Conservation (phyloP, 1,139 yeast genomes). For the Groenewaldozyma auringiensis region DNA sequence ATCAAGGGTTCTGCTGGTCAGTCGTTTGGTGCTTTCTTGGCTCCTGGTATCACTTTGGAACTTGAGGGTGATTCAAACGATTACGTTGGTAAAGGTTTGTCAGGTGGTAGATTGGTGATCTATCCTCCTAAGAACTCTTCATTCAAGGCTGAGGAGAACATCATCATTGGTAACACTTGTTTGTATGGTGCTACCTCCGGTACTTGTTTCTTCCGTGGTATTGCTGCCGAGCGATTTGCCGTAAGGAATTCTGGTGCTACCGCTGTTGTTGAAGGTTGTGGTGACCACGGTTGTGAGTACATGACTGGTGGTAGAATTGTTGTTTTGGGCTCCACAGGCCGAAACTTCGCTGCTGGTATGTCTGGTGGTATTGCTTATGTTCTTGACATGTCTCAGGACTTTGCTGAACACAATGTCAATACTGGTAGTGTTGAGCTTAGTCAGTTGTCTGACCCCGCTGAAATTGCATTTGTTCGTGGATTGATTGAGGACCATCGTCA, state of each 20-base stretch:
- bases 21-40: conserved; percentile 95
- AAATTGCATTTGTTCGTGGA: conserved; percentile 90
- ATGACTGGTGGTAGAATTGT: conserved; percentile 99
- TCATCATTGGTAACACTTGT: conserved; percentile 94
- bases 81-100: conserved; percentile 94
- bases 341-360: conserved; percentile 98
- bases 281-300: conserved; percentile 98
- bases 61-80: conserved; percentile 97
- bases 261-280: conserved; percentile 94
- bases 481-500: conserved; percentile 92
- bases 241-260: conserved; percentile 98
- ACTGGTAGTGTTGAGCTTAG: conserved; percentile 74
- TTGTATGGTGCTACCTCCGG: conserved; percentile 98
- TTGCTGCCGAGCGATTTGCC: conserved; percentile 97
- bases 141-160: conserved; percentile 93
- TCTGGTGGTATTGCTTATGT: conserved; percentile 99
- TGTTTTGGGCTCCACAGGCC: conserved; percentile 83
- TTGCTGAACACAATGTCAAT: conserved; percentile 64
- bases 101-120: conserved; percentile 89
- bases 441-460: conserved; percentile 74
- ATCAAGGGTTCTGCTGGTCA: conserved; percentile 95
- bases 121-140: conserved; percentile 81
- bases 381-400: conserved; percentile 90
- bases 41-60: conserved; percentile 92
- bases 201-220: conserved; percentile 87